Percentiles rank a stretch among this genome's conserved stretches.
Evolutionary conservation across 2,329 filamentous ascomycete species (phyloP).

Genomic region (Kalmusia sp.): DNA sequence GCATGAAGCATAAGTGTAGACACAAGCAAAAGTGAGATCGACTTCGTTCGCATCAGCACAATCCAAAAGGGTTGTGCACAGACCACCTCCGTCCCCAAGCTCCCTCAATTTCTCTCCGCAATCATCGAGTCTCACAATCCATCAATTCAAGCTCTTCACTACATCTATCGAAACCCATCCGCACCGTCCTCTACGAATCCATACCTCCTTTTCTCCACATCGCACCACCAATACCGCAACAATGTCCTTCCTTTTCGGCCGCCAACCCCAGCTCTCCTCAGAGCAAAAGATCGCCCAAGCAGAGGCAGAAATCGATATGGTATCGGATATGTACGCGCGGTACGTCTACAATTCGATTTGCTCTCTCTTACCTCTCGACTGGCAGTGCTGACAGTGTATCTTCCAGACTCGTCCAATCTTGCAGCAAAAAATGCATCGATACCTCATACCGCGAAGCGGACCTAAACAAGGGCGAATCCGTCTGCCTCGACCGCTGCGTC

Average conservation of each 20-base stretch:
- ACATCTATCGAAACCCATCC: neutral
- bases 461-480: constrained; percentile 97
- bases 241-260: constrained; percentile 58
- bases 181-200: neutral
- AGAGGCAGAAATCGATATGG: constrained; percentile 96
- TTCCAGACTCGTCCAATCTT: constrained; percentile 80
- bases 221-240: constrained; percentile 6
- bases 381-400: neutral
- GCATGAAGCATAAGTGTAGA: no score
- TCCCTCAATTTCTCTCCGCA: constrained; percentile 1
- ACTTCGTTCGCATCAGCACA: neutral
- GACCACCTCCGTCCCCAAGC: neutral
- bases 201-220: neutral
- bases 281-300: constrained; percentile 97
- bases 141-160: neutral
- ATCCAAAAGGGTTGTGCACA: no score
- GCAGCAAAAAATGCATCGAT: constrained; percentile 93
- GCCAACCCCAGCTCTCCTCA: constrained; percentile 83
- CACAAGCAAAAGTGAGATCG: no score
- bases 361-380: neutral
- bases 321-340: constrained; percentile 98
- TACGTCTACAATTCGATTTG: no score
- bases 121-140: neutral
- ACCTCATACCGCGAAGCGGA: constrained; percentile 92
- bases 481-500: constrained; percentile 97